Base-by-base conservation (phyloP, 306 rosid genomes). In the Vachellia collinsii region DNA sequence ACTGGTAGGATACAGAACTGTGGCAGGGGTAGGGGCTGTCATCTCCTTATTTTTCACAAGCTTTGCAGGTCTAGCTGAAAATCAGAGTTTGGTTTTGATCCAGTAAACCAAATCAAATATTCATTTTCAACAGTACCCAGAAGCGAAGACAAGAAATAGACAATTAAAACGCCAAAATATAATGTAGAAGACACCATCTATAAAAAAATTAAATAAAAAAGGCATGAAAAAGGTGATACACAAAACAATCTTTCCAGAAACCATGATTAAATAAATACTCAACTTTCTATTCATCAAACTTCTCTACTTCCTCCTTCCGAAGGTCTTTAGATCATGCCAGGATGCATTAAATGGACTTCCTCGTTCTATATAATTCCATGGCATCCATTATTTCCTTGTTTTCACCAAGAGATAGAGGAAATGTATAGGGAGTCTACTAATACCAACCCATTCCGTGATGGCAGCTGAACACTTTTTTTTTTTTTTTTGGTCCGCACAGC, bases 11-110 rank as follows among this genome's bases (percentile, higher is more conserved):
- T 92, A 93, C 63, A 96, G 96, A 80, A 90, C 70, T 37, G 99
- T 93, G 19, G 98, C 88, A 6, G 94, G 93, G 80, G 74, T 86
- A 1, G 98, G 98, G 1, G 98, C 97, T 3, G 90, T 85, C 99
- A 93, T 87, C 72, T 86, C 98, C 11, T 65, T 83, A 84, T 96
- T 93, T 88, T 80, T 92, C 1, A 92, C 93, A 20, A 92, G 87
- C 81, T 83, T 93, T 44, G 99, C 97, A 11, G 97, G 97, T 93
- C 94, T 87, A 47, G 94, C 99, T 96, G 94, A 81, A 62, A 75
- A 36, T 17, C 50, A 86, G 74, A 66, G 59, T 78, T 81, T 67
- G 80, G 71, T 74, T 85, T 74, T 39, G 80, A 61, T 42, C 74
- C 42, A 65, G 68, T 43, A 78, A 39, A 46, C 46, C 14, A 61